A percentile compares a stretch with the other conserved stretches of the same genome.
Conservation (phyloP, 805 yeast genomes). For the Kodamaea leandrae region DNA sequence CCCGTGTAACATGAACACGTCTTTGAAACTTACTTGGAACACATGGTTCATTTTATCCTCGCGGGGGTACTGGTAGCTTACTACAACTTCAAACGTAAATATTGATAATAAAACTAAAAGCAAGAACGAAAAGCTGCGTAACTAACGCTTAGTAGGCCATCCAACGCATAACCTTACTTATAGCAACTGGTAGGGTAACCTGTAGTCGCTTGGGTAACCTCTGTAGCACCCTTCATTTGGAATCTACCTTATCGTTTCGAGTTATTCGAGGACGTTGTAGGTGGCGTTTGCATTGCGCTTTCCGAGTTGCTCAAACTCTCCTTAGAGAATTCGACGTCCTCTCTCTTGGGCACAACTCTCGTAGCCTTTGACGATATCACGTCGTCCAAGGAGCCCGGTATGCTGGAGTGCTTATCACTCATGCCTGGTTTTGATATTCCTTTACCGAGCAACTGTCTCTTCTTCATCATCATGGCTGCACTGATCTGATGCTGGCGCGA, state of each 20-base stretch:
- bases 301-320: slow-evolving; percentile 6
- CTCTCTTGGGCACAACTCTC: slow-evolving; percentile 8
- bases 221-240: too few relatives aligned
- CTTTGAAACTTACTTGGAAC: too few relatives aligned
- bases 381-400: slow-evolving; percentile 10
- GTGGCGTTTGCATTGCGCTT: slow-evolving; percentile 13
- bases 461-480: slow-evolving; percentile 33
- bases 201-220: too few relatives aligned
- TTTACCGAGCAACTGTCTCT: slow-evolving; percentile 23
- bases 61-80: too few relatives aligned
- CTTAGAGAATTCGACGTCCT: slow-evolving; percentile 6
- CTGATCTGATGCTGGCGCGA: slow-evolving; percentile 32
- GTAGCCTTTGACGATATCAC: slow-evolving; percentile 12
- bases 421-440: slow-evolving; percentile 7
- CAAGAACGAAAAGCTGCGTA: slow-evolving; percentile 10
- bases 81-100: too few relatives aligned
- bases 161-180: too few relatives aligned
- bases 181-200: too few relatives aligned
- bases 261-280: slow-evolving; percentile 11
- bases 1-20: too few relatives aligned
- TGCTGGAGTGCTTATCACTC: slow-evolving; percentile 5
- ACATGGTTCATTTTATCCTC: too few relatives aligned
- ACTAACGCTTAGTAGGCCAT: neutral
- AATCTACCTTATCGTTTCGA: slow-evolving; percentile 10
- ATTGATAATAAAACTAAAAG: slow-evolving; percentile 11